These are phyloP conservation scores for Saccharata proteae DNA, from an alignment of 2,329 filamentous ascomycete genomes.

Conservation along the genomic window DNA sequence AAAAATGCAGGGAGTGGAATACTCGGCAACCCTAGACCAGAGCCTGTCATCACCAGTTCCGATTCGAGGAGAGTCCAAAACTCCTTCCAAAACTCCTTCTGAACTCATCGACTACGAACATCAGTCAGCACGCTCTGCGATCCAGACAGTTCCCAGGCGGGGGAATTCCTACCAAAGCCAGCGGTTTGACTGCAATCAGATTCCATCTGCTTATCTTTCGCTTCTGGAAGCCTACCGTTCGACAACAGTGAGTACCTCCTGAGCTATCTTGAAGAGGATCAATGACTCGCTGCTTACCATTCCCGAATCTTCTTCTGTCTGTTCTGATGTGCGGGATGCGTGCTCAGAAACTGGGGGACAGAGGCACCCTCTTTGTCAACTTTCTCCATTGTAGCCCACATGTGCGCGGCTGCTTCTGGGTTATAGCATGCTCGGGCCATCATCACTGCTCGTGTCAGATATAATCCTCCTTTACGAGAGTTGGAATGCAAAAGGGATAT, in stretches of 20 bases:
- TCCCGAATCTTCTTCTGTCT: constrained; percentile 53
- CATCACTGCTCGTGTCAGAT: constrained; percentile 42
- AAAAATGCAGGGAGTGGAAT: no score
- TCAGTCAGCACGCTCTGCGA: no score
- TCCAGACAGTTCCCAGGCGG: no score
- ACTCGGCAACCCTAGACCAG: no score
- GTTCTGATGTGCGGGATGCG: constrained; percentile 60
- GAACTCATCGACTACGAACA: no score
- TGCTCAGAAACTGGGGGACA: constrained; percentile 60
- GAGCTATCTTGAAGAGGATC: constrained; percentile 4
- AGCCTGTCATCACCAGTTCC: no score
- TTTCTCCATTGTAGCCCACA: constrained; percentile 52
- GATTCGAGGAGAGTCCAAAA: no score
- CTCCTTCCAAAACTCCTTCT: no score
- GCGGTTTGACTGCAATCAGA: no score
- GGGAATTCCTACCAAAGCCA: no score
- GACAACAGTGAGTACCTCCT: background rate
- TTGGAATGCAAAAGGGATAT: background rate
- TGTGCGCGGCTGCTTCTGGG: constrained; percentile 51
- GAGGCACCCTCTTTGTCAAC: constrained; percentile 32
- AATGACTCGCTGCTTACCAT: no score
- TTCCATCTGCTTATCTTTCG: constrained; percentile 24
- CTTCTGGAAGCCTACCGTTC: constrained; percentile 23
- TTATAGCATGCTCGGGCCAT: constrained; percentile 73
- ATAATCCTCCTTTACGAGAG: no score